Conservation (phyloP, 73 alveolate species). For the Stentor roeselii region DNA sequence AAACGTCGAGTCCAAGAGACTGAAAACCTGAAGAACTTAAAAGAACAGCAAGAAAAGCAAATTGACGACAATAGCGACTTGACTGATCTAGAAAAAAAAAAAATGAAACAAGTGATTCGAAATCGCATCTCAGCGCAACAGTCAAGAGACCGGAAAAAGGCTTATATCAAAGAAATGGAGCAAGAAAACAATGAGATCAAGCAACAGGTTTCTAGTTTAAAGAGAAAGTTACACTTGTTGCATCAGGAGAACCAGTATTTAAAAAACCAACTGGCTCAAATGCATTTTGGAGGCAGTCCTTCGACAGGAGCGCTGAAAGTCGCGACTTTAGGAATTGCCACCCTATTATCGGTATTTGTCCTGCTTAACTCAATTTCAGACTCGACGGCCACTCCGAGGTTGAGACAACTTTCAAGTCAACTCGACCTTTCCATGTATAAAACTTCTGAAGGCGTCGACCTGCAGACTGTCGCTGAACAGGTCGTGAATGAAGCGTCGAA, state of each 20-base stretch:
- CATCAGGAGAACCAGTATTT: neutral
- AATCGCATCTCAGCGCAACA: conserved; percentile 43
- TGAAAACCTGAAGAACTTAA: neutral
- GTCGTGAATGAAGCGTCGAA: neutral
- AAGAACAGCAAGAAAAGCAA: conserved; percentile 5
- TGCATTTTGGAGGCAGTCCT: neutral
- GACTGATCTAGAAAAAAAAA: conserved; percentile 32
- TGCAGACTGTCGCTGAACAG: neutral
- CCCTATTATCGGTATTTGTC: conserved; percentile 2
- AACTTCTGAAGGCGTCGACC: neutral
- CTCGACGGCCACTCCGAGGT: neutral
- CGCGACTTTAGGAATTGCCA: conserved; percentile 6
- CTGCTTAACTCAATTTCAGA: neutral
- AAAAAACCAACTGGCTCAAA: conserved; percentile 16
- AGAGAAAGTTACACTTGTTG: neutral
- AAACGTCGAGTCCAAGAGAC: conserved; percentile 7
- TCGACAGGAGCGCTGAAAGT: neutral
- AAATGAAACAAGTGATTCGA: conserved; percentile 40
- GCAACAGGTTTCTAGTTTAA: neutral
- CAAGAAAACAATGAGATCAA: neutral
- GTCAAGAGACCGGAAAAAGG: conserved; percentile 43
- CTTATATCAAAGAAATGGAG: conserved; percentile 38
- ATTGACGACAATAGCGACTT: conserved; percentile 1
- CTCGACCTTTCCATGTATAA: neutral
- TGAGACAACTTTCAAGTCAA: neutral